Evolutionary conservation across 345 rosid genomes (phyloP).

Genomic region (Corymbia maculata): DNA sequence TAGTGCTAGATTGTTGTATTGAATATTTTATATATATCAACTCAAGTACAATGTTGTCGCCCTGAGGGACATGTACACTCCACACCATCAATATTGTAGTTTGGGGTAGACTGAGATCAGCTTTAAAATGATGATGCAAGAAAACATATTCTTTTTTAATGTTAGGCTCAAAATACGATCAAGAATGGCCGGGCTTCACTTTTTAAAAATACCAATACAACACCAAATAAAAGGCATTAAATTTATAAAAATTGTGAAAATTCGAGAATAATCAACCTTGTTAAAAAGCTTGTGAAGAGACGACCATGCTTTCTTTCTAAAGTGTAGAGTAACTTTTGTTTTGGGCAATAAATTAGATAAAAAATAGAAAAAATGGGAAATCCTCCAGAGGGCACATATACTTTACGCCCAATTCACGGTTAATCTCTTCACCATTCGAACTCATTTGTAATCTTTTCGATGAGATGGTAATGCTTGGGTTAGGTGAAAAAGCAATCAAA

Average conservation of each 20-base stretch:
- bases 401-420: not conserved
- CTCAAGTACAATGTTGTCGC: not conserved
- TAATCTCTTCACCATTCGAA: not conserved
- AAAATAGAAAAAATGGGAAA: too few relatives aligned
- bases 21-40: too few relatives aligned
- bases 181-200: not conserved
- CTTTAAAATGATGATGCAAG: not conserved
- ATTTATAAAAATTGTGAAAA: not conserved
- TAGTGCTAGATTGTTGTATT: too few relatives aligned
- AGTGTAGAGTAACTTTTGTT: too few relatives aligned
- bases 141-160: not conserved
- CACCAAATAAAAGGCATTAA: not conserved
- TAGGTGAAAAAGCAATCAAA: not conserved
- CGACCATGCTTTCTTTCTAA: too few relatives aligned
- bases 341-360: too few relatives aligned
- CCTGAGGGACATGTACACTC: fast-evolving
- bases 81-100: too few relatives aligned
- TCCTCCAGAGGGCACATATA: not conserved
- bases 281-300: not conserved
- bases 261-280: not conserved
- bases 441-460: not conserved
- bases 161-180: not conserved
- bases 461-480: not conserved
- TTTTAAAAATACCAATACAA: not conserved
- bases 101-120: not conserved